Evolutionary conservation across 192 early-diverging fungal species (phyloP), one percentile per base, ranked within the genome.

Genomic region (Thamnidium elegans): DNA sequence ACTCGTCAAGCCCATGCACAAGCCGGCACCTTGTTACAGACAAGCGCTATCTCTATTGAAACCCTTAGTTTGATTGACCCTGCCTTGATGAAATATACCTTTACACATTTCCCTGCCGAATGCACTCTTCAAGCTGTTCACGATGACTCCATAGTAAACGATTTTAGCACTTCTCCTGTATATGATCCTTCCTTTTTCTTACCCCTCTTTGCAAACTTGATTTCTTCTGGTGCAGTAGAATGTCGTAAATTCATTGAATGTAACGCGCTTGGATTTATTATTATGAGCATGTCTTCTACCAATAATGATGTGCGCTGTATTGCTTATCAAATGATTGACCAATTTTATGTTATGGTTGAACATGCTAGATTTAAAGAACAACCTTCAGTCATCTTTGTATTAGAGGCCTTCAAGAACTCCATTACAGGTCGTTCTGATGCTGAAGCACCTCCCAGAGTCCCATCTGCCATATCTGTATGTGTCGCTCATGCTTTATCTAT

Each of bases 181-280:
- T 93, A 92, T 61, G 89, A 92, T 68, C 79, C 83, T 21, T 66
- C 74, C 7, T 93, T 90, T 70, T 79, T 91, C 66, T 69, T 93
- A 23, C 89, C 92, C 19, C 74, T 91, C 11, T 81, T 90, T 67
- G 84, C 84, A 1, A 80, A 70, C 11, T 63, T 78, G 46, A 69
- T 90, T 51, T 26, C 69, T 4, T 73, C 73, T 23, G 80, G 82
- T 17, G 54, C 66, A 30, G 19, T 92, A 4, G 90, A 92, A 50
- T 66, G 78, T 43, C 79, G 86, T 26, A 74, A 72, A 3, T 72
- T 92, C 42, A 74, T 92, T 31, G 90, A 93, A 68, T 70, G 66
- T 21, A 90, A 92, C 68, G 78, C 79, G 14, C 60, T 94, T 0
- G 92, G 90, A 2, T 67, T 92, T 47, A 74, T 83, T 7, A 64